Base-by-base conservation (phyloP, 73 alveolate genomes). In the Symbiodinium natans region DNA sequence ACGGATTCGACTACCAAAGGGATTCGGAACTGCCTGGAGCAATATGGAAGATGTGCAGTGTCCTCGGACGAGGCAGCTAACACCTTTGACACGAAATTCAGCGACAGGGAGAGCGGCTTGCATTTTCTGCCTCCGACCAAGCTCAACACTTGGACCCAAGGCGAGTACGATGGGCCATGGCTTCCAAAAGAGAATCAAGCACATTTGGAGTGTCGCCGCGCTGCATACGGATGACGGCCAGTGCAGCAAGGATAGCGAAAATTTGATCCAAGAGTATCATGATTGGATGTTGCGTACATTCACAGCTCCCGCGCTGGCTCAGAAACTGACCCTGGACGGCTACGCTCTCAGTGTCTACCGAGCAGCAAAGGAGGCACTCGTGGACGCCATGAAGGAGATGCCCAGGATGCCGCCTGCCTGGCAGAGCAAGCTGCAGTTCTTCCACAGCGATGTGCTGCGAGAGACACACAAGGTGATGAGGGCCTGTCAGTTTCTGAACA, bases 391-490 rank as follows among this genome's bases (percentile, higher is more conserved):
- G 54, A 2, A 25, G 13, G 93, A 85, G 82, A 46, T 7, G 27
- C 56, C 56, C 5, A 52, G 10, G 54, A 4, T 52, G 48, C 93
- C 93, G 19, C 40, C 52, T 27, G 93, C 54, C 36, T 85, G 13
- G 54, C n/a, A 34, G 56, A 85, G 42, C 93, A 85, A 85, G 38
- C 54, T 85, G 56, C 15, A 43, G 56, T 85, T 85, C 39, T 85
- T 1, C 56, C 93, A 85, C 56, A 15, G 42, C 25, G 93, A 85
- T n/a, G 54, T 85, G 2, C 38, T 85, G 82, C 46, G 93, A 38
- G 93, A 85, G 27, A 19, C 41, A 1, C 93, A 85, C 93, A 85
- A 85, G 38, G 93, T 85, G 40, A 43, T 48, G 17, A 23, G 93
- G 2, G n/a, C 93, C 27, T 9, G 7, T 10, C 93, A 85, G 54